Conservation (phyloP, 148 eudicot species). For the Selenicereus undatus region DNA sequence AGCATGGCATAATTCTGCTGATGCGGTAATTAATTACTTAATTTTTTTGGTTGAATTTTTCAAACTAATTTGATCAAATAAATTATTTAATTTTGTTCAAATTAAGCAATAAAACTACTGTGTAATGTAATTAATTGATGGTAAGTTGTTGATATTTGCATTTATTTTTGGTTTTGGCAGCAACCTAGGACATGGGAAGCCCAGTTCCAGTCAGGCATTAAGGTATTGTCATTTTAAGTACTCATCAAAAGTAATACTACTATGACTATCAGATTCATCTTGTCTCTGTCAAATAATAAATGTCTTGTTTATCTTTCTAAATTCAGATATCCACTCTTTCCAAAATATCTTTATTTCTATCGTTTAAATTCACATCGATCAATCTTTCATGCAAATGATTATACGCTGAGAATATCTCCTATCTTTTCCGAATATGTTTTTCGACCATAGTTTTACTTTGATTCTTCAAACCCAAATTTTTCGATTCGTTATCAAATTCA, state of each 20-base stretch:
- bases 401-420: not conserved
- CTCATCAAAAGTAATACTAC: not conserved
- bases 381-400: not conserved
- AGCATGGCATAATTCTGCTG: conserved; percentile 92
- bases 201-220: conserved; percentile 95
- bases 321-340: not conserved
- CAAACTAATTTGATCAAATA: not conserved
- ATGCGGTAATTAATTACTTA: conserved; percentile 43
- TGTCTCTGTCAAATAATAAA: conserved; percentile 2
- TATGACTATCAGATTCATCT: not conserved
- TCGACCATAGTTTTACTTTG: too few species aligned
- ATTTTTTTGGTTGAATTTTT: not conserved
- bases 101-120: too few species aligned
- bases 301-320: conserved; percentile 11
- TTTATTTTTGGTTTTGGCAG: conserved; percentile 36
- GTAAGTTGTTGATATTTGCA: not conserved
- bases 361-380: not conserved
- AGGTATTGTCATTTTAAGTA: conserved; percentile 42
- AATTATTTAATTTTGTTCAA: not conserved
- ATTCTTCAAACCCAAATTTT: too few species aligned
- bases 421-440: not conserved
- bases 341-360: not conserved
- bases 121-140: conserved; percentile 7
- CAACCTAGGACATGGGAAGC: conserved; percentile 99
- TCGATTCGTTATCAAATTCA: not conserved